phyloP scores from a whole-genome alignment of 2,329 filamentous ascomycete genomes.

The Colletotrichum sp. region DNA sequence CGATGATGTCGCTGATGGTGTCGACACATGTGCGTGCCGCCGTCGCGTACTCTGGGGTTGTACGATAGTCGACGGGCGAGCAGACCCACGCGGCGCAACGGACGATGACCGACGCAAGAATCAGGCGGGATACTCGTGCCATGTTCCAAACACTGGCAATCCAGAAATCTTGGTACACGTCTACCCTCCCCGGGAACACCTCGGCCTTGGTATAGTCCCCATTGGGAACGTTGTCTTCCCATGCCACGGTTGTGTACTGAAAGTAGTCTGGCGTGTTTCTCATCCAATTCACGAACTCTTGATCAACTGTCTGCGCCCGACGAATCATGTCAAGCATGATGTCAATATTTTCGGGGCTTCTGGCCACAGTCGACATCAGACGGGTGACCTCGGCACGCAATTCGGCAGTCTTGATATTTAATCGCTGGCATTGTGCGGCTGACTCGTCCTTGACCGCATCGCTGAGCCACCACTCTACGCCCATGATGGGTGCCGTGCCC shows the following conservation, averaged over 20 bases:
- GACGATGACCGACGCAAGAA: slow-evolving; percentile 60
- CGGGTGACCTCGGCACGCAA: slow-evolving; percentile 59
- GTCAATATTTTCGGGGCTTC: slow-evolving; percentile 55
- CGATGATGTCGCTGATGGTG: slow-evolving; percentile 63
- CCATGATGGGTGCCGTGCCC: slow-evolving; percentile 57
- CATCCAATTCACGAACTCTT: slow-evolving; percentile 57
- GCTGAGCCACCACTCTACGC: slow-evolving; percentile 64
- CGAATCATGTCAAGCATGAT: slow-evolving; percentile 57
- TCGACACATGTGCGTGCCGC: slow-evolving; percentile 56
- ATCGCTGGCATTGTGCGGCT: slow-evolving; percentile 52
- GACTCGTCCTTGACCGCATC: slow-evolving; percentile 55
- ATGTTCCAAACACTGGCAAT: slow-evolving; percentile 64
- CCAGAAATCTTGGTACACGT: slow-evolving; percentile 64
- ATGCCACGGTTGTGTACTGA: slow-evolving; percentile 57
- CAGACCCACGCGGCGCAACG: slow-evolving; percentile 67
- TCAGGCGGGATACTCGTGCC: slow-evolving; percentile 56
- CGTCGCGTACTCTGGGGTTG: slow-evolving; percentile 65
- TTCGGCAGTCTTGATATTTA: slow-evolving; percentile 60
- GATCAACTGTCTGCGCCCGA: slow-evolving; percentile 56
- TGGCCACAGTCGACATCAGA: slow-evolving; percentile 49
- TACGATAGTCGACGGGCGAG: slow-evolving; percentile 65
- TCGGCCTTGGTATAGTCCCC: slow-evolving; percentile 59
- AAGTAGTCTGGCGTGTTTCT: slow-evolving; percentile 54
- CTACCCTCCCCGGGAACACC: slow-evolving; percentile 65
- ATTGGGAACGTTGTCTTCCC: slow-evolving; percentile 58